phyloP scores from a whole-genome alignment of 108 stramenopile species.

The Pseudonitzschia pungens region DNA sequence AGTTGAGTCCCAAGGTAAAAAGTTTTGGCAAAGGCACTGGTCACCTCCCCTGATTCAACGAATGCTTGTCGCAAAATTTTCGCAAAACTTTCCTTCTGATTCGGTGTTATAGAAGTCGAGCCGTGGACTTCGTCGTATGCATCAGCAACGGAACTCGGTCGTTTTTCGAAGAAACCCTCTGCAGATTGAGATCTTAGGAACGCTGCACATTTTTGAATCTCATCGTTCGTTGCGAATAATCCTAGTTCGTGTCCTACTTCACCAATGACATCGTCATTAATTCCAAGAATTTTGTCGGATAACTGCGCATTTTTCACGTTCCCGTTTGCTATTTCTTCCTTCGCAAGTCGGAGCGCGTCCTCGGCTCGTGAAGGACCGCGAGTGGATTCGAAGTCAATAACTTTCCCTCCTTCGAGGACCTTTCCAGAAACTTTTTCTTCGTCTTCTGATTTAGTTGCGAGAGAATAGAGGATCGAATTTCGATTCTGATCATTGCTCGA shows the following conservation, averaged over 20 bases:
- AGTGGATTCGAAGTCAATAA: slow-evolving; percentile 81
- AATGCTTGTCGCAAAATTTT: slow-evolving; percentile 73
- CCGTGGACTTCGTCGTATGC: neutral
- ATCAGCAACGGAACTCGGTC: slow-evolving; percentile 3
- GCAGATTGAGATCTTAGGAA: slow-evolving; percentile 68
- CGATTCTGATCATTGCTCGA: neutral
- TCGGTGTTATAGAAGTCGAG: neutral
- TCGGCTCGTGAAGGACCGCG: slow-evolving; percentile 77
- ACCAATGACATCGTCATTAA: slow-evolving; percentile 82
- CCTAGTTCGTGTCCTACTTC: slow-evolving; percentile 86
- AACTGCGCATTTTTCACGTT: slow-evolving; percentile 14
- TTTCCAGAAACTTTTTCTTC: slow-evolving; percentile 60
- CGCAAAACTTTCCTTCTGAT: slow-evolving; percentile 43
- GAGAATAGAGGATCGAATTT: slow-evolving; percentile 8
- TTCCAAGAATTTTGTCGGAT: slow-evolving; percentile 66
- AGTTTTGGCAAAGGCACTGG: slow-evolving; percentile 93
- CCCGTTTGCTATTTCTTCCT: slow-evolving; percentile 36
- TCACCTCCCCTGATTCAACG: slow-evolving; percentile 94
- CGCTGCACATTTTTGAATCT: slow-evolving; percentile 66
- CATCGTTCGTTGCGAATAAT: slow-evolving; percentile 49
- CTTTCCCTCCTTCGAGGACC: slow-evolving; percentile 71
- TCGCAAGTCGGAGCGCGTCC: slow-evolving; percentile 58
- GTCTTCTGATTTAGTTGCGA: slow-evolving; percentile 27
- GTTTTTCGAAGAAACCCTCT: slow-evolving; percentile 47
- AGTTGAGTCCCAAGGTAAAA: slow-evolving; percentile 94